Evolutionary conservation across 129 eudicot species (phyloP), one percentile per base, ranked within the genome.

Genomic region (Flaveria linearis): DNA sequence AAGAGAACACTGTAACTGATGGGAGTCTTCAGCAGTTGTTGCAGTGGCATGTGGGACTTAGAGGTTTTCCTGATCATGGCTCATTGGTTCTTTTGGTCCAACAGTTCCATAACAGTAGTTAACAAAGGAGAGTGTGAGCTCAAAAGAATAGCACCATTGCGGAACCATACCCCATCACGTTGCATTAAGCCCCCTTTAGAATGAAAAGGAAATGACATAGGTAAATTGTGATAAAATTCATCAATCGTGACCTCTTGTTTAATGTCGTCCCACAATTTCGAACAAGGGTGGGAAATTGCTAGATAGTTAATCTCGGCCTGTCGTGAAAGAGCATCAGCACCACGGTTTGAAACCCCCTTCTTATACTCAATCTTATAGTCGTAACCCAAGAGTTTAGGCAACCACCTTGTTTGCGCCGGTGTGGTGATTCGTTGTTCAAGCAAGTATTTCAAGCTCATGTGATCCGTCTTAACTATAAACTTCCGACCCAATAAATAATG

Each of bases 321-420:
- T 3, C 79, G 65, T 0, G 71, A 62, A 0, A 62, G 18, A 10
- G 71, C 79, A 15, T 75, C 39, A 11, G 17, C 58, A 25, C 3
- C n/a, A 15, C 15, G 13, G 4, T 42, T 45, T 7, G 49, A 3
- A 45, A 45, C 1, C 3, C 79, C 79, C 11, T 49, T 75, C 10
- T 62, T 75, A 2, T 75, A 75, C 23, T 36, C 55, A 45, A 75
- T 53, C 0, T 17, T n/a, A 16, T 53, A 53, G 9, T 53, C 60
- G 3, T n/a, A 53, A n/a, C 67, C 58, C 33, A 4, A 63, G 7
- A n/a, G 60, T 9, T 75, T 75, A 1, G 79, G 14, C 5, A 75
- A 41, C 79, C 79, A 75, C 13, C 69, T 18, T 0, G 56, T 0
- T 6, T 70, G 74, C 0, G 58, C 41, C 3, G 74, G 74, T 0